These are phyloP conservation scores for Epichloe glyceriae DNA, from an alignment of 2,329 filamentous ascomycete genomes.

Conservation along the genomic window DNA sequence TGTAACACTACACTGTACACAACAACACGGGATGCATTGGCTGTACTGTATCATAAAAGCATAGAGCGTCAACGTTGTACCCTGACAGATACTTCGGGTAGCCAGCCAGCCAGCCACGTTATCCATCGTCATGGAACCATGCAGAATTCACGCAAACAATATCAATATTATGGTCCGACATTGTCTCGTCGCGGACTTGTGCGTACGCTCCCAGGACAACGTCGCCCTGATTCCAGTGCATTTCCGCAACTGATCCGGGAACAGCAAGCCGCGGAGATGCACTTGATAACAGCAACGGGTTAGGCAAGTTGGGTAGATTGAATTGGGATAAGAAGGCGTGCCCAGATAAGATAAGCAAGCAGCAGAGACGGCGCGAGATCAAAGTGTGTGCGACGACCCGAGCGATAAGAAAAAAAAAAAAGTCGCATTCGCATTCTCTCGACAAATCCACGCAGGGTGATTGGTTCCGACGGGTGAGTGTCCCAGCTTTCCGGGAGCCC, in stretches of 20 bases:
- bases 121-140: too few species aligned
- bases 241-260: too few species aligned
- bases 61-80: not conserved
- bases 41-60: not conserved
- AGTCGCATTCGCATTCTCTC: not conserved
- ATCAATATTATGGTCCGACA: too few species aligned
- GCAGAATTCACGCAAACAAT: too few species aligned
- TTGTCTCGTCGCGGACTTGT: too few species aligned
- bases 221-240: too few species aligned
- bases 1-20: not conserved
- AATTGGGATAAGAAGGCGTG: not conserved
- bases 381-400: too few species aligned
- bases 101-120: too few species aligned
- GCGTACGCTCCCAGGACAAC: too few species aligned
- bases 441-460: slow-evolving; percentile 2
- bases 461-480: slow-evolving; percentile 9
- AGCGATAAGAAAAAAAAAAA: not conserved
- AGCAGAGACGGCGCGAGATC: not conserved
- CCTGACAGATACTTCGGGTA: too few species aligned
- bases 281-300: not conserved
- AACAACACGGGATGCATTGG: not conserved
- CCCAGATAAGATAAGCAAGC: not conserved
- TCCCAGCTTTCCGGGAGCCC: not conserved
- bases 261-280: not conserved
- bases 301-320: not conserved